A percentile compares a stretch with the other conserved stretches of the same genome.
Evolutionary conservation across 164 flowering plant species (phyloP).

Genomic region (Vitis vinifera): ASM3070453v1 NC_081816.1:24193001-24193500

Average conservation of each 20-base stretch:
- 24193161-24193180: conserved; percentile 12
- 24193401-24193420: no score
- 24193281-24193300: no score
- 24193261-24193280: no score
- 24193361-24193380: no score
- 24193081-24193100: conserved; percentile 22
- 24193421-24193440: no score
- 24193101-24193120: conserved; percentile 8
- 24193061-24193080: conserved; percentile 62
- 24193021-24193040: conserved; percentile 53
- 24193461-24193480: no score
- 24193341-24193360: no score
- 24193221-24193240: background rate
- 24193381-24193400: no score
- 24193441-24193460: no score
- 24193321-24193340: no score
- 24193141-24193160: conserved; percentile 15
- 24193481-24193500: background rate
- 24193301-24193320: no score
- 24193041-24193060: conserved; percentile 81
- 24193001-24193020: conserved; percentile 28
- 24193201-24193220: background rate
- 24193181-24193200: conserved; percentile 15
- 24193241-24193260: background rate
- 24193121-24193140: conserved; percentile 14